Base-by-base conservation (phyloP, 257 asterid species). In the Solanum paucissectum region DNA sequence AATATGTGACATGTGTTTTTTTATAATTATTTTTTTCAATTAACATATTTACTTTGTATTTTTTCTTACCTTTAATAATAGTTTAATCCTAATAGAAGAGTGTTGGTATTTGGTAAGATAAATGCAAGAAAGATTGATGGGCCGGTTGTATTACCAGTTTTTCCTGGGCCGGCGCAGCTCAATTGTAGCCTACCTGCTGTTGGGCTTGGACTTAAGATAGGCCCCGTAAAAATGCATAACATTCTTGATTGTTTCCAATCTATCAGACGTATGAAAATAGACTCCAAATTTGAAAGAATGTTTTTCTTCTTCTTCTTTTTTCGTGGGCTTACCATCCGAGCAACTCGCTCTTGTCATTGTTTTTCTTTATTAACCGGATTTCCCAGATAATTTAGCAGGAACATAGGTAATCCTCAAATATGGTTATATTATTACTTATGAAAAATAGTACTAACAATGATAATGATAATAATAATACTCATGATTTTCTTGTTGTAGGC, bases 131-230 rank as follows among this genome's bases (percentile, higher is more conserved):
- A 11, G 52, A 21, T 23, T 37, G 58, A 3, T 38, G 52, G 25
- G 20, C 33, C 33, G 29, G 52, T 36, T 36, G 12, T 34, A 36
- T 73, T 34, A 73, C 46, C 7, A 72, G 6, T 9, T 73, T 33
- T 72, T 10, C 7, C 44, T 33, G n/a, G 79, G 14, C 44, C 25
- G 55, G 33, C 46, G 55, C 52, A 74, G 32, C 37, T 55, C 37
- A 42, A 77, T 16, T 14, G 25, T 42, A 44, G 84, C 84, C 36
- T 40, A 76, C 60, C 12, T 12, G 9, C 3, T 3, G 21, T 77
- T 79, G 40, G 84, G 84, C 84, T 77, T 77, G 84, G 84, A 42
- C 2, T 16, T 40, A 76, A 40, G n/a, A n/a, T 42, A 25, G 62
- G 12, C 62, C 11, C 10, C 32, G 32, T n/a, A 44, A 23, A 62